Evolutionary conservation across 2,329 filamentous ascomycete species (phyloP), one percentile per base, ranked within the genome.

Genomic region (Endothia cerciana): DNA sequence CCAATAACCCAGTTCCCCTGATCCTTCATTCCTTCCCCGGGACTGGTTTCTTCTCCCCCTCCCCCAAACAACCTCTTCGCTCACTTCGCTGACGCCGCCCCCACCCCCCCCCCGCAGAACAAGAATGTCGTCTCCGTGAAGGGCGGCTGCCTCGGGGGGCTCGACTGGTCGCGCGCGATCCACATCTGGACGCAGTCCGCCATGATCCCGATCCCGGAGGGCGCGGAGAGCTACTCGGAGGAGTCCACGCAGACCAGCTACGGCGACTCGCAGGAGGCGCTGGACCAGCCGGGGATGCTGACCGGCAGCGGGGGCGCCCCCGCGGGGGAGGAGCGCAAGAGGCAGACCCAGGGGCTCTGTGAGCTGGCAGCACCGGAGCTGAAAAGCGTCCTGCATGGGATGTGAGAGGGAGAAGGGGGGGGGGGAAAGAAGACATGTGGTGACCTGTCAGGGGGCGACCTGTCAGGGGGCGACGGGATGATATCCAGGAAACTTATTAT

Each of bases 101-200:
- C 13, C 62, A 25, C 59, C 3, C 15, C 1, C 19, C 25, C 4
- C 30, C 36, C 55, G 3, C 65, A 85, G 84, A 78, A 81, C 13
- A 86, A 89, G 70, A 83, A 85, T 66, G 82, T 88, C 58, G 83
- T 90, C 49, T 86, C 85, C 19, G 83, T 92, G 56, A 91, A 91
- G 73, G 89, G 86, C 13, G 89, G 88, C 49, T 89, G 89, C 72
- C 80, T 92, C 56, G 83, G 87, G 6, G 87, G 84, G 1, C 77
- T 91, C 25, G 83, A 88, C 74, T 87, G 88, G 85, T 78, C 74
- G 15, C 78, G 74, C 3, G 87, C 87, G 36, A 85, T 86, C 69
- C 89, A 92, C 77, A 87, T 91, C 71, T 91, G 87, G 85, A 89
- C 87, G 25, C 87, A 86, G 71, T 83, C 82, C 51, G 89, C 89